Base-by-base conservation (phyloP, 495 filamentous ascomycete species). In the Aspergillus cavernicola region DNA sequence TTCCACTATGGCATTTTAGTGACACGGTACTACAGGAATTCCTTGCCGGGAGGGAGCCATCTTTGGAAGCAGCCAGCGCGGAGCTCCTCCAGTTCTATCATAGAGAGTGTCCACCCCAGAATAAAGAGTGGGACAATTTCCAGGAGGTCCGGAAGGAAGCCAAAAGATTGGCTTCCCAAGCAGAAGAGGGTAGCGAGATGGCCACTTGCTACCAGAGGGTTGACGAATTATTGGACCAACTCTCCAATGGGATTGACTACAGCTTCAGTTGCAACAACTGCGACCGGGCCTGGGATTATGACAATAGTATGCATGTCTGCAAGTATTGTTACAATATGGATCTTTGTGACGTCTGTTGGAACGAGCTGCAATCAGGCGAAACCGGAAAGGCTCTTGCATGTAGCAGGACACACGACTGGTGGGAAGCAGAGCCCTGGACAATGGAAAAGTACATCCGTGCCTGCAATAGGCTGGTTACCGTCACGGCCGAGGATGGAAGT, bases 291-390 rank as follows among this genome's bases (percentile, higher is more conserved):
- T 64, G 61, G 61, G 39, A 55, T 13, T 43, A 58, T 23, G 55
- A 64, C 1, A 26, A 28, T 9, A 33, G 13, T 7, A n/a, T 61
- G 12, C 49, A 61, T 26, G 29, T 10, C n/a, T 64, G 61, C 55
- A 61, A 48, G 18, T 58, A 55, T 12, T 62, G 61, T 36, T 47
- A 59, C 37, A 35, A 46, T 12, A 20, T 35, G 15, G 61, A 57
- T 12, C 57, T 64, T 31, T 64, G 61, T 48, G 52, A 53, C 16
- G 46, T n/a, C 20, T 64, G 61, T 10, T 54, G 50, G 19, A 23
- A 45, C 5, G 32, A 56, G 11, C 20, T 64, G 15, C 40, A 24
- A 29, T 29, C 52, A 7, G 32, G 13, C 19, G 23, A 47, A 19
- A 36, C 42, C 3, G 33, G 22, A 7, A 38, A 15, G 7, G 40